Conservation (phyloP, 495 filamentous ascomycete species). For the Penicillium argentinense region DNA sequence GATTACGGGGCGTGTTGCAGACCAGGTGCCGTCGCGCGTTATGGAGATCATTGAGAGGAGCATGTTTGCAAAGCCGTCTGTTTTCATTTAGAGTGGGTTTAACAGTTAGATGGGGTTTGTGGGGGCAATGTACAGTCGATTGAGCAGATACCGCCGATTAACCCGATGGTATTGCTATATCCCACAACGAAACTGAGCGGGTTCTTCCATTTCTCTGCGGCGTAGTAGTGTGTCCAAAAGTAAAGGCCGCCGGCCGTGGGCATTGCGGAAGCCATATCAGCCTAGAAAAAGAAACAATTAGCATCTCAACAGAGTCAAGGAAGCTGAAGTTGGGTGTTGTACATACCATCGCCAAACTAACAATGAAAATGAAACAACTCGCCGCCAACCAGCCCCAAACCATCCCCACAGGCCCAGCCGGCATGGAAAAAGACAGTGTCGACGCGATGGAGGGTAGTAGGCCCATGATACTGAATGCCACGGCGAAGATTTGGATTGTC, state of each 20-base stretch:
- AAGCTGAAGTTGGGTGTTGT: too few relatives aligned
- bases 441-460: slow-evolving; percentile 69
- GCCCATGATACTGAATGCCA: slow-evolving; percentile 74
- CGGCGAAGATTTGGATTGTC: slow-evolving; percentile 66
- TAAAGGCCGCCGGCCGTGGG: slow-evolving; percentile 69
- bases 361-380: slow-evolving; percentile 42
- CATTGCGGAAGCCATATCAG: slow-evolving; percentile 68
- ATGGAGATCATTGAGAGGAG: slow-evolving; percentile 59
- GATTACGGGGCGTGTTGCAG: slow-evolving; percentile 56
- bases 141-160: slow-evolving; percentile 63
- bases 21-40: slow-evolving; percentile 62
- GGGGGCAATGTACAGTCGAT: slow-evolving; percentile 48
- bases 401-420: slow-evolving; percentile 68
- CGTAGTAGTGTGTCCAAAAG: slow-evolving; percentile 72
- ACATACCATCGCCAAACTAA: slow-evolving; percentile 63
- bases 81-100: too few relatives aligned
- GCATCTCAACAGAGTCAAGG: background rate
- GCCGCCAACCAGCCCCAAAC: slow-evolving; percentile 52
- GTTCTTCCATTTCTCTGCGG: slow-evolving; percentile 57
- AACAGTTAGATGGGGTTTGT: slow-evolving; percentile 10
- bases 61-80: slow-evolving; percentile 54
- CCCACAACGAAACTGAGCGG: slow-evolving; percentile 68
- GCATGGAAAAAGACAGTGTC: slow-evolving; percentile 63
- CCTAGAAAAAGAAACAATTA: slow-evolving; percentile 27
- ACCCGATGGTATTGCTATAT: slow-evolving; percentile 68